Evolutionary conservation across 140 eudicot genomes (phyloP), one percentile per base, ranked within the genome.

Genomic region (Ambrosia hybrid): DNA sequence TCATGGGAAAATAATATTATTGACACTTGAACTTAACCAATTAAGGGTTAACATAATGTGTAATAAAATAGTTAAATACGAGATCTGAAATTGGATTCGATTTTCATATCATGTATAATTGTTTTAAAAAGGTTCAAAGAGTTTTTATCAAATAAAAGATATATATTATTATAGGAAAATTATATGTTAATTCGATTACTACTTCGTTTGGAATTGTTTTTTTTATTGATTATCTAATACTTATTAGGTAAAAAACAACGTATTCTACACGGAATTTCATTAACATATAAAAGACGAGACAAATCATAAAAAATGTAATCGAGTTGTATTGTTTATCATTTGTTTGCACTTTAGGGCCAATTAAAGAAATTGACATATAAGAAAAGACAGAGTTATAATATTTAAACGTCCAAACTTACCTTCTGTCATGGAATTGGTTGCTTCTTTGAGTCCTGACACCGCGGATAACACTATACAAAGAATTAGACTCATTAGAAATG

Each of bases 371-470:
- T 41, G 46, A 41, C 46, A 9, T 48, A 0, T 48, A 48, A 10
- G 53, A 48, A 48, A 48, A 48, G 53, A 10, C 53, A 48, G 53
- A 48, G 53, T 48, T 9, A 11, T n/a, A n/a, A n/a, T 9, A 11
- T 9, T 48, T 48, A 9, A 48, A 8, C 0, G 3, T 10, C n/a
- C 4, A 48, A 48, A 48, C n/a, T 48, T 75, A 89, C 97, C 96
- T 83, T 89, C 85, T 0, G 90, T 85, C 85, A 89, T 83, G 38
- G 78, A 4, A 17, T 74, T 12, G 0, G 95, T 70, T 63, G 92
- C 91, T 81, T 74, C 84, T 65, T 82, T 89, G 11, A 92, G 76
- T 41, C 96, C 98, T 8, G 90, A 83, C 4, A 88, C 94, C 0
- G 98, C 98, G 0, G 96, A 92, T 43, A 92, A 72, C 15, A 92